Evolutionary conservation across 106 monocot species (phyloP).

Genomic region (Dioscorea dumetorum): DNA sequence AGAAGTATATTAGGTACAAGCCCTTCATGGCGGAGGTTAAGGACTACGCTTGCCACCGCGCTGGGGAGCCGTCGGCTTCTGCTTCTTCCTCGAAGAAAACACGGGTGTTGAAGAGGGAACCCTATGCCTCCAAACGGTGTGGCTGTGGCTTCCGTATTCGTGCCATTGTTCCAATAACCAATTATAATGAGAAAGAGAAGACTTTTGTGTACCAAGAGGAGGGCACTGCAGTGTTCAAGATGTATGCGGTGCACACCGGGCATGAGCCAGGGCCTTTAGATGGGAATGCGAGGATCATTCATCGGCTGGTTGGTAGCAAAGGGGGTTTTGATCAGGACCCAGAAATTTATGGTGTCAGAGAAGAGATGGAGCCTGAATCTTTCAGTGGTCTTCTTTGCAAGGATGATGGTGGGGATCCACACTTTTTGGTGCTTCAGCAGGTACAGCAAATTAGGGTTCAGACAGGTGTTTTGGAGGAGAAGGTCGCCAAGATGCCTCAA

Average conservation of each 20-base stretch:
- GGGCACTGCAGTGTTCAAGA: constrained; percentile 89
- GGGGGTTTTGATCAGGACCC: constrained; percentile 49
- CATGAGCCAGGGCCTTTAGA: constrained; percentile 93
- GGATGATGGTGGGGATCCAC: constrained; percentile 34
- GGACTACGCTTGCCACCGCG: constrained; percentile 95
- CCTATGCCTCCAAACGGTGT: constrained; percentile 90
- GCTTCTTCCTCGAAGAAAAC: constrained; percentile 52
- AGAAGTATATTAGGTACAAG: constrained; percentile 95
- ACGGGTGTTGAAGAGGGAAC: constrained; percentile 78
- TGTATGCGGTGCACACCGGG: constrained; percentile 93
- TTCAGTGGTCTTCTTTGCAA: constrained; percentile 37
- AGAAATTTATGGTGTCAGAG: constrained; percentile 66
- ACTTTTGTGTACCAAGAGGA: constrained; percentile 94
- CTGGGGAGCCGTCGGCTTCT: constrained; percentile 70
- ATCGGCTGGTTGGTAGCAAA: constrained; percentile 72
- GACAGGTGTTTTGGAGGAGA: constrained; percentile 47
- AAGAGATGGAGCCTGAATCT: constrained; percentile 60
- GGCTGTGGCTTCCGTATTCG: constrained; percentile 94
- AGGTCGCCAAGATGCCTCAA: constrained; percentile 51
- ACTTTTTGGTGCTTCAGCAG: constrained; percentile 52
- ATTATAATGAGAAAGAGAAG: constrained; percentile 98
- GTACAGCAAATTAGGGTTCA: constrained; percentile 60
- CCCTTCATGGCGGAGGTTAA: constrained; percentile 99
- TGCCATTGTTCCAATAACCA: constrained; percentile 89
- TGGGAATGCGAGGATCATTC: constrained; percentile 95